Base-by-base conservation (phyloP, 441 rosid genomes). In the Adansonia madagascariensis region DNA sequence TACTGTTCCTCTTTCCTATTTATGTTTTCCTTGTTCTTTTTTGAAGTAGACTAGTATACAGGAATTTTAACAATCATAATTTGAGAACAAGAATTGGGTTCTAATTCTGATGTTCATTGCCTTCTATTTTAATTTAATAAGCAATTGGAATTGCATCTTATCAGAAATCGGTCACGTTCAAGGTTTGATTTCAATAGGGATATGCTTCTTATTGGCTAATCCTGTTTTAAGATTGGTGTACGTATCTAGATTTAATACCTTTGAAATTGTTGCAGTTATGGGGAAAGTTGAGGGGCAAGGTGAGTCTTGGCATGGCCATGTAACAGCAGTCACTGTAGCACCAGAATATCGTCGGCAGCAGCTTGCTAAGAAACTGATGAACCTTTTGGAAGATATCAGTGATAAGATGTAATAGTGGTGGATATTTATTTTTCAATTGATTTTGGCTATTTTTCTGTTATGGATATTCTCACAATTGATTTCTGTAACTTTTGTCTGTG, bases 251-350 rank as follows among this genome's bases (percentile, higher is more conserved):
- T 50, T 61, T 72, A 75, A 80, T 53, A 57, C 20, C 52, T 73
- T 35, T 46, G 10, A 72, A 65, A 44, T 81, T 74, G 4, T 71
- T 84, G 80, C 87, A 91, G 98, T 94, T 63, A 94, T 96, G 99
- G 98, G 98, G 71, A 91, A 91, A 75, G 91, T 88, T 75, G 95
- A 91, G 87, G 95, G 95, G 57, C 93, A 91, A 10, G 93, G 93
- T 69, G 95, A 91, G 76, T 91, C 92, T 63, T 91, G 93, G 95
- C 93, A 91, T 71, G 95, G 95, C 68, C 93, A 89, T 83, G 96
- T 93, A 22, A 95, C 97, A 22, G 98, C 98, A 6, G 97, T 94
- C 39, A 93, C 98, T n/a, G 97, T 94, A 49, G 88, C 97, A 35
- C 86, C 93, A 46, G 96, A 96, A 27, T 96, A 91, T 78, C 89